Percentiles rank a stretch among this genome's conserved stretches.
These are phyloP conservation scores for Dryas alaskensis DNA, from an alignment of 306 rosid genomes.

Conservation along the genomic window DNA sequence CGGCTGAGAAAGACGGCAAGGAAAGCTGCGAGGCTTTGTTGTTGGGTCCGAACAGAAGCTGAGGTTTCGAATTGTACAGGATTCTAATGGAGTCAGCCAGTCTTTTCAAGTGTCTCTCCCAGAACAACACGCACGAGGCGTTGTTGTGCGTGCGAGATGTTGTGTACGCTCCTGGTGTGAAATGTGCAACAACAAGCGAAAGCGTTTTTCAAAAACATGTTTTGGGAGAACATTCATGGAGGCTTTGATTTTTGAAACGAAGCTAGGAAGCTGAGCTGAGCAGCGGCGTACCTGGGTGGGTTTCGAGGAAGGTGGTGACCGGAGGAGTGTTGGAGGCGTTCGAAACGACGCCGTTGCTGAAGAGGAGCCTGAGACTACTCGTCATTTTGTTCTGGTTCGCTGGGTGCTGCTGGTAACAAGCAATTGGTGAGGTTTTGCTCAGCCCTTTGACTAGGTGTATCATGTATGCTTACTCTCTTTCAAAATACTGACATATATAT, in stretches of 20 bases:
- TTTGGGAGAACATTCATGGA: not conserved
- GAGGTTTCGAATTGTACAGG: constrained; percentile 48
- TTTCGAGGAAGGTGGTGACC: constrained; percentile 54
- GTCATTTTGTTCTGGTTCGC: not conserved
- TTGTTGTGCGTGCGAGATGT: constrained; percentile 74
- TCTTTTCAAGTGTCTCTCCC: constrained; percentile 80
- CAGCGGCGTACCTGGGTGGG: constrained; percentile 53
- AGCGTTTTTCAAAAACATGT: not conserved
- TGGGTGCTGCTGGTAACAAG: no score
- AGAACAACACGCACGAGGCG: constrained; percentile 67
- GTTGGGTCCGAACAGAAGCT: constrained; percentile 46
- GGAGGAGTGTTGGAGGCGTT: constrained; percentile 52
- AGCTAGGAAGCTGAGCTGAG: not conserved
- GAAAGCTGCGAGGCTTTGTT: constrained; percentile 14
- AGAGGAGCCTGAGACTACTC: constrained; percentile 44
- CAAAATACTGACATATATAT: no score
- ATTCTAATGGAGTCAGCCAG: constrained; percentile 59
- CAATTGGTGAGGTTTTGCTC: no score
- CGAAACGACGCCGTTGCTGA: constrained; percentile 58
- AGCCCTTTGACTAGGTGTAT: no score
- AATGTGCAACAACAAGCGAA: not conserved
- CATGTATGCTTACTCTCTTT: no score
- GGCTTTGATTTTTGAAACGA: not conserved
- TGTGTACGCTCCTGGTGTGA: constrained; percentile 72
- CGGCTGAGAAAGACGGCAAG: constrained; percentile 18